These are phyloP conservation scores for Penicillium longicatenatum DNA, from an alignment of 495 filamentous ascomycete genomes.

Conservation along the genomic window DNA sequence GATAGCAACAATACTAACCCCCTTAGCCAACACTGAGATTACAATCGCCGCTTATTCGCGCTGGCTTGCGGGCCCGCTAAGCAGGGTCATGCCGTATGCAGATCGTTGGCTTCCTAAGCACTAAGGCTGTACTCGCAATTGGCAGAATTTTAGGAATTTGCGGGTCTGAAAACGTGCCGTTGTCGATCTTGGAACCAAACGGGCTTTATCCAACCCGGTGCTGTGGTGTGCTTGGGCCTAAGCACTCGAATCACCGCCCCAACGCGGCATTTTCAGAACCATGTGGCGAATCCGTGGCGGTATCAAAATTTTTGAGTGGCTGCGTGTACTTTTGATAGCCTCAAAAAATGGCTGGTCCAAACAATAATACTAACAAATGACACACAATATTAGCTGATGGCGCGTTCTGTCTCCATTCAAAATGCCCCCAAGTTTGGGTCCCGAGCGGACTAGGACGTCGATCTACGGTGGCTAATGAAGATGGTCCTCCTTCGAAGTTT, in stretches of 20 bases:
- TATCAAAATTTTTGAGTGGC: not conserved
- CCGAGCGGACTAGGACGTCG: conserved; percentile 3
- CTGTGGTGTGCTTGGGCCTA: conserved; percentile 14
- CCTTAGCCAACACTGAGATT: conserved; percentile 6
- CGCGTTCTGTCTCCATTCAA: not conserved
- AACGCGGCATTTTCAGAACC: not conserved
- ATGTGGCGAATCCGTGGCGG: not conserved
- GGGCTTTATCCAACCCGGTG: not conserved
- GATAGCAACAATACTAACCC: not conserved
- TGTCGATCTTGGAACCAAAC: conserved; percentile 17
- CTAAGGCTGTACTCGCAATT: conserved; percentile 8
- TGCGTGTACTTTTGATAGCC: not conserved
- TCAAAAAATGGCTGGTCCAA: not conserved
- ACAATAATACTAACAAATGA: not conserved
- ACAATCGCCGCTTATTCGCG: conserved; percentile 8
- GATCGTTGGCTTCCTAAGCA: conserved; percentile 17
- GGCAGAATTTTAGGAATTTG: not conserved
- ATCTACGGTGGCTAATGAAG: conserved; percentile 30
- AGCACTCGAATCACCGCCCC: not conserved
- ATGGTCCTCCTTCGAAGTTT: conserved; percentile 25
- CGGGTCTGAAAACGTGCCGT: conserved; percentile 5
- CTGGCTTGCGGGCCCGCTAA: not conserved
- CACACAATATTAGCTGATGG: not conserved
- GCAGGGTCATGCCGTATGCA: conserved; percentile 4
- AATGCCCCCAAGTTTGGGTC: conserved; percentile 2